phyloP scores from a whole-genome alignment of 2,329 filamentous ascomycete species.

The Epichloe bromicola region DNA sequence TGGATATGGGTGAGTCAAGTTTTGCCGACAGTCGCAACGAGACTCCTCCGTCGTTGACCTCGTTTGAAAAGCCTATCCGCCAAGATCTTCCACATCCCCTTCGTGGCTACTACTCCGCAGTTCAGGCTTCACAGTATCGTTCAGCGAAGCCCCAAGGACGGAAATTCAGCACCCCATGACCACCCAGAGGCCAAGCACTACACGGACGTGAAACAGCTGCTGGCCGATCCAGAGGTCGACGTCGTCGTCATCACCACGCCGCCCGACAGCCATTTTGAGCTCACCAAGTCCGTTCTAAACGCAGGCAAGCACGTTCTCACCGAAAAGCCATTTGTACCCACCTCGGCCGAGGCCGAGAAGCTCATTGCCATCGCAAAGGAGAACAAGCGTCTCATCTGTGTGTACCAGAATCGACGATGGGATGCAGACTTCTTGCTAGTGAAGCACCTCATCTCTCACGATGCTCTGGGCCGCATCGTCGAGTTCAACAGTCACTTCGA shows the following conservation, averaged over 20 bases:
- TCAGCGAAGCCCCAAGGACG: conserved; percentile 53
- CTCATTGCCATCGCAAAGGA: conserved; percentile 43
- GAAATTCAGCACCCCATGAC: conserved; percentile 55
- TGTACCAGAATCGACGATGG: conserved; percentile 69
- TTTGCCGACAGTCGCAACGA: background rate
- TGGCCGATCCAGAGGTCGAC: conserved; percentile 53
- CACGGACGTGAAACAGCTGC: conserved; percentile 46
- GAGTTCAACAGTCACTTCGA: conserved; percentile 77
- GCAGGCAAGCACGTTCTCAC: conserved; percentile 66
- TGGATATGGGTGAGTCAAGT: conserved; percentile 35
- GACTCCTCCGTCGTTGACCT: conserved; percentile 3
- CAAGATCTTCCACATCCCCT: conserved; percentile 76
- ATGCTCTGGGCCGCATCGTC: conserved; percentile 53
- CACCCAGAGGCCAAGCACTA: conserved; percentile 53
- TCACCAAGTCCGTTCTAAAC: conserved; percentile 52
- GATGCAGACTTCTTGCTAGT: conserved; percentile 66
- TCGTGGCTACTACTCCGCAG: conserved; percentile 50
- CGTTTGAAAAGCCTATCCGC: conserved; percentile 38
- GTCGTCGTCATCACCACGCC: conserved; percentile 60
- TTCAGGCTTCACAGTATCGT: conserved; percentile 63
- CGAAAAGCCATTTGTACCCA: conserved; percentile 74
- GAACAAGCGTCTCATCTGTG: conserved; percentile 41
- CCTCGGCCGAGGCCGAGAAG: conserved; percentile 50
- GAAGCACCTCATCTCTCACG: conserved; percentile 44
- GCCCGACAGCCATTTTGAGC: conserved; percentile 55